These are phyloP conservation scores for Colletotrichum gloeosporioides DNA, from an alignment of 2,329 filamentous ascomycete genomes.

Conservation along the genomic window DNA sequence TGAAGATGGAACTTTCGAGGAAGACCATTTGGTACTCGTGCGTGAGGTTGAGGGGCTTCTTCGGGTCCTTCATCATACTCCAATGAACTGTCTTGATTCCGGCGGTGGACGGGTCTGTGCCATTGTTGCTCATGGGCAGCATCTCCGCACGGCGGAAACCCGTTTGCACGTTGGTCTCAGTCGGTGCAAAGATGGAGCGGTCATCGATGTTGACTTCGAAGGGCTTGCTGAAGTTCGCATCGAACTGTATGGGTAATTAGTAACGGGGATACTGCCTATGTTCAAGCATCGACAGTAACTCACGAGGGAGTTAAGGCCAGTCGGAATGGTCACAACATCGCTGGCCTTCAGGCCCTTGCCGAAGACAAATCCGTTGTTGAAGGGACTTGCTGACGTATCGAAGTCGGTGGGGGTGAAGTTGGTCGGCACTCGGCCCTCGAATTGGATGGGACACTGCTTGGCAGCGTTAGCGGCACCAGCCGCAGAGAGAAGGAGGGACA, in stretches of 20 bases:
- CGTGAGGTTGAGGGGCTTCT: slow-evolving; percentile 58
- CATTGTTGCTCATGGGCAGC: slow-evolving; percentile 52
- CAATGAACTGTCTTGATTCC: slow-evolving; percentile 68
- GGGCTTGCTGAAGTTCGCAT: slow-evolving; percentile 43
- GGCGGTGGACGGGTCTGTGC: slow-evolving; percentile 54
- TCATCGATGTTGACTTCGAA: slow-evolving; percentile 64
- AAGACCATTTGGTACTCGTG: slow-evolving; percentile 66
- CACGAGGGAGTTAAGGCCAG: not conserved
- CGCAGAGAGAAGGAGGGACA: not conserved
- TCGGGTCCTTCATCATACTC: slow-evolving; percentile 57
- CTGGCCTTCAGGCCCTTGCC: slow-evolving; percentile 57
- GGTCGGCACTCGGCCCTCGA: slow-evolving; percentile 51
- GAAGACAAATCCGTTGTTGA: slow-evolving; percentile 57
- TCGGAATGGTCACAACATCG: slow-evolving; percentile 53
- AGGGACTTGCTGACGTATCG: slow-evolving; percentile 46
- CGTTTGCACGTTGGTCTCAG: slow-evolving; percentile 51
- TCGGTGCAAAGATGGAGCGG: slow-evolving; percentile 61
- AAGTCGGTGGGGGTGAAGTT: slow-evolving; percentile 43
- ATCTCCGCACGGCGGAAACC: slow-evolving; percentile 68
- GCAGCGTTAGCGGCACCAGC: not conserved
- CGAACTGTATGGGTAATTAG: slow-evolving; percentile 39
- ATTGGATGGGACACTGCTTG: slow-evolving; percentile 42
- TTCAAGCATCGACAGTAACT: slow-evolving; percentile 27
- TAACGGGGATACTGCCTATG: not conserved
- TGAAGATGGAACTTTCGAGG: slow-evolving; percentile 50